Evolutionary conservation across 495 filamentous ascomycete genomes (phyloP), one percentile per base, ranked within the genome.

Genomic region (Neurospora pannonica): DNA sequence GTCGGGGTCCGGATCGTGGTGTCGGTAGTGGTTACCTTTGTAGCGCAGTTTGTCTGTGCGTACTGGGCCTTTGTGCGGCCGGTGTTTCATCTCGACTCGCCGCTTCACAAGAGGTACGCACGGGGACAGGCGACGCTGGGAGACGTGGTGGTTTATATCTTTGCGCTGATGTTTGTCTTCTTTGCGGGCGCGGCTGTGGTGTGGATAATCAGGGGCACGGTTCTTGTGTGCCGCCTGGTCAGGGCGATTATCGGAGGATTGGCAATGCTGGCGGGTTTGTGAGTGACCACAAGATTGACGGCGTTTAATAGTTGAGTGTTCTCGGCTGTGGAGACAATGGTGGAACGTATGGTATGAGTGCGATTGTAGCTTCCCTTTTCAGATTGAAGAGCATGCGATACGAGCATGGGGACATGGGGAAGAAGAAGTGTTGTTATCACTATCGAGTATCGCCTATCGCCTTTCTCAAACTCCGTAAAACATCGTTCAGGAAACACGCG

Each of bases 21-120:
- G 73, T 10, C 38, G 36, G 31, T 76, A 62, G 9, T 75, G 34
- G 28, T 17, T 17, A 21, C 67, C 10, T 24, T 21, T 31, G 38
- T 46, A 15, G 73, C n/a, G 39, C n/a, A 42, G 54, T 19, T 77
- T n/a, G 72, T 74, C n/a, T 54, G 54, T 46, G 76, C 73, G 48
- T 81, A 78, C 72, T 82, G 79, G 81, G 40, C 60, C 19, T 38
- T 80, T 17, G 77, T 81, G 34, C 40, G 48, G 60, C 82, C 82
- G 11, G 77, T 79, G 70, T 79, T 83, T 69, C 76, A 79, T 43
- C 74, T 48, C 17, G 38, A 76, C 0, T 83, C 81, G 46, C 71
- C 76, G 43, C 70, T 83, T 48, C 77, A 78, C 31, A 75, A 72
- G 71, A 38, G 80, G 60, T 70, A 77, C 24, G 71, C 71, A 21